Evolutionary conservation across 2,329 filamentous ascomycete genomes (phyloP).

Genomic region (Fusarium ramigenum): DNA sequence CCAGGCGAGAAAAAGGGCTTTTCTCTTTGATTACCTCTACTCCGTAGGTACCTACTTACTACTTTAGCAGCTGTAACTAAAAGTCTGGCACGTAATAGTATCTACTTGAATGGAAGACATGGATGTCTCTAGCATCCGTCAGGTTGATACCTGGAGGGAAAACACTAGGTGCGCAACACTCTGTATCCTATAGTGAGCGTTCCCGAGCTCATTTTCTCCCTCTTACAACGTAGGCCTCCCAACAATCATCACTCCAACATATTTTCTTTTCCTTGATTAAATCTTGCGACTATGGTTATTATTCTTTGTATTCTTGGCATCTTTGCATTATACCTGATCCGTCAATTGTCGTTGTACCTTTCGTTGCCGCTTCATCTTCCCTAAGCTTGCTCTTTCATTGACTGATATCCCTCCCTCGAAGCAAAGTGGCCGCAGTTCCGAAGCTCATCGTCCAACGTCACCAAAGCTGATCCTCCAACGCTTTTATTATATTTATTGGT

Average conservation of each 20-base stretch:
- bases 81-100: neutral
- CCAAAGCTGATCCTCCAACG: neutral
- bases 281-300: constrained; percentile 33
- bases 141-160: neutral
- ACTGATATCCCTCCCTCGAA: constrained; percentile 3
- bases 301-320: constrained; percentile 33
- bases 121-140: neutral
- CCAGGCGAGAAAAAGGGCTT: constrained; percentile 8
- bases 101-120: neutral
- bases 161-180: neutral
- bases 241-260: neutral
- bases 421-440: constrained; percentile 11
- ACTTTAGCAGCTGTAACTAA: neutral
- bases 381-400: neutral
- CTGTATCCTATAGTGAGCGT: neutral
- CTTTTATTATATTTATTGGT: neutral
- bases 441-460: constrained; percentile 11
- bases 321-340: constrained; percentile 27
- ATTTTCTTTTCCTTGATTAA: neutral
- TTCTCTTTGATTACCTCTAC: constrained; percentile 10
- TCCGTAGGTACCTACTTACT: neutral
- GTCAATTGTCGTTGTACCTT: constrained; percentile 29
- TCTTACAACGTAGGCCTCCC: constrained; percentile 20
- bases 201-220: constrained; percentile 28
- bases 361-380: constrained; percentile 30